phyloP scores from a whole-genome alignment of 192 early-diverging fungal genomes.

The Backusella circina region DNA sequence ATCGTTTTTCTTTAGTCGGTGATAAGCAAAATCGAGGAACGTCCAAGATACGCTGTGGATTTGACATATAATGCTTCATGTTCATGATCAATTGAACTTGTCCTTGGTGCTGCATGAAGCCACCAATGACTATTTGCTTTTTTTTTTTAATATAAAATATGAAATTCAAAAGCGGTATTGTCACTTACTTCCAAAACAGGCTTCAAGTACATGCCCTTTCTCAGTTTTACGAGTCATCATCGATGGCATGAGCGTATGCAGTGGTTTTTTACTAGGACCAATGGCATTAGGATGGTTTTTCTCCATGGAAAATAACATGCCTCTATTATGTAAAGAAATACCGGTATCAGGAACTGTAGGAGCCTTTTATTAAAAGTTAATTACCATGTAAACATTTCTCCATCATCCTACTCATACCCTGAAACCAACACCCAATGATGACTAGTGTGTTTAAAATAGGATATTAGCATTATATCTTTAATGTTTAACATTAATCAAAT shows the following conservation, averaged over 20 bases:
- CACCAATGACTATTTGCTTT: slow-evolving; percentile 68
- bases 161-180: background rate
- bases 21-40: slow-evolving; percentile 59
- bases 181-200: slow-evolving; percentile 42
- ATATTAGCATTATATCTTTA: slow-evolving; percentile 67
- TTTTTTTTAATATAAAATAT: background rate
- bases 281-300: slow-evolving; percentile 58
- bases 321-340: slow-evolving; percentile 68
- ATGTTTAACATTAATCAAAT: background rate
- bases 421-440: slow-evolving; percentile 46
- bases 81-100: slow-evolving; percentile 75
- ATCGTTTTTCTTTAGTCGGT: slow-evolving; percentile 23
- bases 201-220: slow-evolving; percentile 30
- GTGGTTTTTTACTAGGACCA: slow-evolving; percentile 64
- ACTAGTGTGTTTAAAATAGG: slow-evolving; percentile 64
- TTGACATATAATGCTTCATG: slow-evolving; percentile 50
- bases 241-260: slow-evolving; percentile 76
- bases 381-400: no score
- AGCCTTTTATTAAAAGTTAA: slow-evolving; percentile 25
- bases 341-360: slow-evolving; percentile 51
- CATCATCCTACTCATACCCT: slow-evolving; percentile 42
- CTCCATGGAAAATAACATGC: slow-evolving; percentile 59
- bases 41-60: slow-evolving; percentile 66
- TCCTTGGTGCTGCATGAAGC: slow-evolving; percentile 80
- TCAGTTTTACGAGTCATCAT: slow-evolving; percentile 46